These are phyloP conservation scores for Saccharum hybrid DNA, from an alignment of 202 grass and related monocot species.

Conservation along the genomic window DNA sequence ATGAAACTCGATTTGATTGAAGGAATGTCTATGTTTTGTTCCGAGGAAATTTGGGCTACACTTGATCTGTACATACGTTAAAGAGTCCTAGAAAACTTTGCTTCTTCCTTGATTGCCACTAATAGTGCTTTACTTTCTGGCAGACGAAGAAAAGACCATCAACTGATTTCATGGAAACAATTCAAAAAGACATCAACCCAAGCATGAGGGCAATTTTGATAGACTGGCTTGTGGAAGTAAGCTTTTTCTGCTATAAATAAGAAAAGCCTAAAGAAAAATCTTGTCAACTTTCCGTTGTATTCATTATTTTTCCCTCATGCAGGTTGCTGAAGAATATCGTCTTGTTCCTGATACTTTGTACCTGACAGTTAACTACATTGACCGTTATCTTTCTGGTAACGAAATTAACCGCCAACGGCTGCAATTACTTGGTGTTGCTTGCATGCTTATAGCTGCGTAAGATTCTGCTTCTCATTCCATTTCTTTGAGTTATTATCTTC, in stretches of 20 bases:
- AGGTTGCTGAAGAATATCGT: slow-evolving; percentile 96
- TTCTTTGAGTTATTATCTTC: too few species aligned
- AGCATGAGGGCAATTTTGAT: slow-evolving; percentile 96
- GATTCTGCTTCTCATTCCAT: slow-evolving; percentile 38
- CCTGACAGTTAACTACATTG: slow-evolving; percentile 91
- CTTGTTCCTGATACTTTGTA: slow-evolving; percentile 95
- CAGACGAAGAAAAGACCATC: slow-evolving; percentile 90
- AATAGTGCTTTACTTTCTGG: slow-evolving; percentile 24
- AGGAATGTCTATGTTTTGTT: background rate
- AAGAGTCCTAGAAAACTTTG: background rate
- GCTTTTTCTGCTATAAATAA: slow-evolving; percentile 20
- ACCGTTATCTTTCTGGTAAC: slow-evolving; percentile 91
- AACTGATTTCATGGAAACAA: slow-evolving; percentile 87
- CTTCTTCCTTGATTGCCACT: slow-evolving; percentile 18
- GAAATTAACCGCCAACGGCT: slow-evolving; percentile 85
- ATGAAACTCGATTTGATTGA: background rate
- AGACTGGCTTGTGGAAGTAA: slow-evolving; percentile 99
- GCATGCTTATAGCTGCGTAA: slow-evolving; percentile 98
- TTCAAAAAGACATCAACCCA: slow-evolving; percentile 88
- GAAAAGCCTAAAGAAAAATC: background rate
- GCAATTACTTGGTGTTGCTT: slow-evolving; percentile 93
- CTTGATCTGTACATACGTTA: background rate
- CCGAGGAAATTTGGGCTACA: background rate
- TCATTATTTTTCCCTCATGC: slow-evolving; percentile 8
- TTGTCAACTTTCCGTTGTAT: slow-evolving; percentile 20